phyloP scores from a whole-genome alignment of 164 flowering plant genomes.

The Piper longum region DNA sequence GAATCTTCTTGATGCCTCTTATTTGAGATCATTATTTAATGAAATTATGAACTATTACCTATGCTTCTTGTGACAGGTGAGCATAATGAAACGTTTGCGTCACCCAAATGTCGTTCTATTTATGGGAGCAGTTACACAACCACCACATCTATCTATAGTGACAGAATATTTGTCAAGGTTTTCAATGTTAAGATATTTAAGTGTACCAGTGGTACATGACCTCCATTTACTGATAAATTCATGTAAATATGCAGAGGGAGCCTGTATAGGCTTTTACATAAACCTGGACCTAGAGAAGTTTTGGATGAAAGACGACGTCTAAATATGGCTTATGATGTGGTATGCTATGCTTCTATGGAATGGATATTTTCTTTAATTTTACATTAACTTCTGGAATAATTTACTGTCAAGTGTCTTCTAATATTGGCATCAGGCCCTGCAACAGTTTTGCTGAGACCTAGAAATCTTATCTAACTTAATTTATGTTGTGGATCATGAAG shows the following conservation, averaged over 20 bases:
- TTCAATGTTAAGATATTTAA: neutral
- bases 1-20: neutral
- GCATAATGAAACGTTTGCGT: slow-evolving; percentile 89
- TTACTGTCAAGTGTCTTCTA: no score
- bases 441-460: neutral
- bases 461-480: neutral
- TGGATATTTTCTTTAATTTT: no score
- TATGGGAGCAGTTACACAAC: slow-evolving; percentile 96
- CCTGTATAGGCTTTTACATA: slow-evolving; percentile 80
- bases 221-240: neutral
- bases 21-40: neutral
- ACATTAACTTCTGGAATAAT: no score
- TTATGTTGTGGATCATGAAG: slow-evolving; percentile 22
- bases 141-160: slow-evolving; percentile 90
- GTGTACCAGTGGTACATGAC: neutral
- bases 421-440: neutral
- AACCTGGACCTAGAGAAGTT: slow-evolving; percentile 65
- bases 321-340: slow-evolving; percentile 97
- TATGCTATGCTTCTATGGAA: slow-evolving; percentile 27
- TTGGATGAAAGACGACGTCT: slow-evolving; percentile 85
- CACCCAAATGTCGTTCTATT: slow-evolving; percentile 98
- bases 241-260: slow-evolving; percentile 65
- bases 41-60: neutral
- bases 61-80: slow-evolving; percentile 35
- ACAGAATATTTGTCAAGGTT: slow-evolving; percentile 96